A percentile compares a stretch with the other conserved stretches of the same genome.
phyloP scores from a whole-genome alignment of 2,329 filamentous ascomycete species.

The Dothideomycetes sp. region DNA sequence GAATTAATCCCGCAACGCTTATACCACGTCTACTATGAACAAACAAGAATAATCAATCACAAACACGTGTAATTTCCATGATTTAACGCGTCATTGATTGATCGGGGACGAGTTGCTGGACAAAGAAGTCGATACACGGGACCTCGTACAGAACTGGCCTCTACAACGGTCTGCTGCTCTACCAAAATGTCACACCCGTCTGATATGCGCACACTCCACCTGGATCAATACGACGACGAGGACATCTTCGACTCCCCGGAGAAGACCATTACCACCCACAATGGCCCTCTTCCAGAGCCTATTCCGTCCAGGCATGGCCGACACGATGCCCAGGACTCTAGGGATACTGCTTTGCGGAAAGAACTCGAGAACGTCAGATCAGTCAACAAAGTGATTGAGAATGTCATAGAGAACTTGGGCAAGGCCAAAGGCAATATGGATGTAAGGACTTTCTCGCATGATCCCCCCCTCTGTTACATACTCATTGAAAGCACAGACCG shows the following conservation, averaged over 20 bases:
- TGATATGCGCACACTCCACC: slow-evolving; percentile 25
- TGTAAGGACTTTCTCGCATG: slow-evolving; percentile 31
- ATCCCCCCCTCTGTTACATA: neutral
- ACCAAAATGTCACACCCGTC: slow-evolving; percentile 18
- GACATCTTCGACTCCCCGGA: slow-evolving; percentile 46
- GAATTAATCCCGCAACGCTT: neutral
- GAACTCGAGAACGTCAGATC: slow-evolving; percentile 76
- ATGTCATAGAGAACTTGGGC: slow-evolving; percentile 59
- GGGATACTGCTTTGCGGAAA: slow-evolving; percentile 61
- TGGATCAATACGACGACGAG: slow-evolving; percentile 48
- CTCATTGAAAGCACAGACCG: slow-evolving; percentile 46
- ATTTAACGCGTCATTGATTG: too few relatives aligned
- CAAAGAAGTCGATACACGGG: neutral
- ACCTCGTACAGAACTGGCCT: neutral
- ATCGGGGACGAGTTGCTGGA: too few relatives aligned
- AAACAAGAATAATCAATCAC: too few relatives aligned
- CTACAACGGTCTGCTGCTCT: too few relatives aligned
- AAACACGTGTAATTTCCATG: too few relatives aligned
- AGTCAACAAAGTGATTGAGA: slow-evolving; percentile 81
- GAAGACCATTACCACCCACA: neutral
- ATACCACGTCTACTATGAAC: neutral
- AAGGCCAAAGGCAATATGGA: slow-evolving; percentile 69
- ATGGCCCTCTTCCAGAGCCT: neutral
- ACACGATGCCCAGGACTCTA: slow-evolving; percentile 43
- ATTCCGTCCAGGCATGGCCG: slow-evolving; percentile 27